Percentiles rank a stretch among this genome's conserved stretches.
Evolutionary conservation across 768 basidiomycete species (phyloP).

Genomic region (Amanita phalloides): DNA sequence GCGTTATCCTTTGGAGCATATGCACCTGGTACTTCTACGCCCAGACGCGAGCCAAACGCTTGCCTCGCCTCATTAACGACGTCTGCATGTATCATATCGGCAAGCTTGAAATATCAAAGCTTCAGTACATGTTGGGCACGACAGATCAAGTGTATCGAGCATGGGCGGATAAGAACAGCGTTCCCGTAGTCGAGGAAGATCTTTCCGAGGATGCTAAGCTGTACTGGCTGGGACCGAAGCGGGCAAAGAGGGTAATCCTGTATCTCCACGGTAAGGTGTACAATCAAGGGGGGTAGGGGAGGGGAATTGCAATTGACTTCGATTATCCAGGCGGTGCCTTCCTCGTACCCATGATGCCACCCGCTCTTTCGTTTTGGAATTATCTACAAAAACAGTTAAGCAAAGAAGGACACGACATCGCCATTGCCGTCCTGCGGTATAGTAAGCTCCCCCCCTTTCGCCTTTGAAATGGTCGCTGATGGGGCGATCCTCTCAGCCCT

Average conservation of each 20-base stretch:
- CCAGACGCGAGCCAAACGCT: slow-evolving; percentile 1
- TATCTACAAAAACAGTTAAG: slow-evolving; percentile 16
- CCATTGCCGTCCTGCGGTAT: slow-evolving; percentile 21
- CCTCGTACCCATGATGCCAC: slow-evolving; percentile 13
- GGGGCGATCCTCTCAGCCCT: not conserved
- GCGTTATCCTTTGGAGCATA: slow-evolving; percentile 5
- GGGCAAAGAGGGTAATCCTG: slow-evolving; percentile 20
- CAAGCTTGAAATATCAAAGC: slow-evolving; percentile 9
- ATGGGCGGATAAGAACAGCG: slow-evolving; percentile 12
- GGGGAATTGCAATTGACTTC: not conserved
- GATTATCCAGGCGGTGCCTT: slow-evolving; percentile 20
- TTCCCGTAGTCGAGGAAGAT: slow-evolving; percentile 15
- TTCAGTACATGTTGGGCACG: slow-evolving; percentile 14
- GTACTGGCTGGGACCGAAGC: slow-evolving; percentile 22
- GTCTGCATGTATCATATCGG: slow-evolving; percentile 7
- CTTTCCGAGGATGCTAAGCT: slow-evolving; percentile 16
- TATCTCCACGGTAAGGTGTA: slow-evolving; percentile 18
- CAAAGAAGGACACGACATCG: slow-evolving; percentile 13
- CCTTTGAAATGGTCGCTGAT: not conserved
- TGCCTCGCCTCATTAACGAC: slow-evolving; percentile 2
- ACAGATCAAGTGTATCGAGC: slow-evolving; percentile 12
- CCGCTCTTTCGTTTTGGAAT: slow-evolving; percentile 17
- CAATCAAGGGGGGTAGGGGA: too few relatives aligned
- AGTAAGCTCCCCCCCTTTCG: slow-evolving; percentile 12
- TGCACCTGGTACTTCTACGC: slow-evolving; percentile 1